Conservation (phyloP, 1,284 basidiomycete genomes). For the Butyriboletus appendiculatus region DNA sequence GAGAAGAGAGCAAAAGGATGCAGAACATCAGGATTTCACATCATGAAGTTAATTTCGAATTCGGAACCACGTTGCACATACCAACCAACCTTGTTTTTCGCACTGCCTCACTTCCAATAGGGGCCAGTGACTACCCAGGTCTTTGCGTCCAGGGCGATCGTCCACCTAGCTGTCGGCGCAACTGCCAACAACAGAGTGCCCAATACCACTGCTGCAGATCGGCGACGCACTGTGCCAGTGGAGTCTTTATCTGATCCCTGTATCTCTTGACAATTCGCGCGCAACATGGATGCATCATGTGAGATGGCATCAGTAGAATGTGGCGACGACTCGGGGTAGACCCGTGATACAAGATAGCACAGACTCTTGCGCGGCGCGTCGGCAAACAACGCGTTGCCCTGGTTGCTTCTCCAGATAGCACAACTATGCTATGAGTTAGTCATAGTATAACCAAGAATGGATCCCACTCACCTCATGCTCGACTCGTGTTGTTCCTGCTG, state of each 20-base stretch:
- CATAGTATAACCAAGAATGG: conserved; percentile 3
- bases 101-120: neutral
- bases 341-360: neutral
- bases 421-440: neutral
- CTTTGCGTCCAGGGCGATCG: neutral
- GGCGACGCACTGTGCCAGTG: too few relatives aligned
- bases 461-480: conserved; percentile 4
- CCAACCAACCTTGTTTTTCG: too few relatives aligned
- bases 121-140: too few relatives aligned
- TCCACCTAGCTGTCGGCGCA: neutral
- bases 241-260: neutral
- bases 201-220: neutral
- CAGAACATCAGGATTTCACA: neutral
- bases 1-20: neutral
- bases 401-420: neutral
- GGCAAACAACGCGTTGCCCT: neutral
- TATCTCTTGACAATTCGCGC: neutral
- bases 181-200: neutral
- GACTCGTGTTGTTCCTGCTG: neutral
- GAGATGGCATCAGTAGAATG: neutral
- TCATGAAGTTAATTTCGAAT: neutral
- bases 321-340: neutral
- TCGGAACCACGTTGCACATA: neutral
- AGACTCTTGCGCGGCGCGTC: neutral
- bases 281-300: neutral